These are phyloP conservation scores for Paramecium sonneborni DNA, from an alignment of 73 alveolate genomes.

Conservation along the genomic window DNA sequence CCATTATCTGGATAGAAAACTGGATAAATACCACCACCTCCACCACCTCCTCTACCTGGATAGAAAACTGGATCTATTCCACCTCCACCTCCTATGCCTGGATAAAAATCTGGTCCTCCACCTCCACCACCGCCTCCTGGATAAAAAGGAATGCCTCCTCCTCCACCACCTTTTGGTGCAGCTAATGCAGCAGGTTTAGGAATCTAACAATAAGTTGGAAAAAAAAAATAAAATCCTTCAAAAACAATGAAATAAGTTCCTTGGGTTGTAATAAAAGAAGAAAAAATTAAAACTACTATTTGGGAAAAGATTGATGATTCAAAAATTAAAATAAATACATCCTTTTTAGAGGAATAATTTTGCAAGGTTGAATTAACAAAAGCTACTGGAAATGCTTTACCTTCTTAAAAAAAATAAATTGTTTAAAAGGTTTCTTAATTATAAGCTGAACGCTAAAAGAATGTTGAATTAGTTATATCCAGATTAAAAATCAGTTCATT, in stretches of 20 bases:
- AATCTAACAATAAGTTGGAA: neutral
- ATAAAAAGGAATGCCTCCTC: neutral
- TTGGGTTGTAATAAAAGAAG: conserved; percentile 59
- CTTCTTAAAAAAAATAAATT: neutral
- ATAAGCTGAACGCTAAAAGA: neutral
- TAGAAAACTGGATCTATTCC: neutral
- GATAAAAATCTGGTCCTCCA: neutral
- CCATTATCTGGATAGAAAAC: neutral
- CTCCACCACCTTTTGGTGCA: neutral
- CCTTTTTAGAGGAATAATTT: conserved; percentile 2
- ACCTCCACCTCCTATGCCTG: conserved; percentile 42
- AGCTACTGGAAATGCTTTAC: neutral
- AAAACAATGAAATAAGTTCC: conserved; percentile 62
- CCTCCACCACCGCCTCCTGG: conserved; percentile 72
- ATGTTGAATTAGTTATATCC: conserved; percentile 48
- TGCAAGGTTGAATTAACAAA: neutral
- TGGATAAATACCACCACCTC: conserved; percentile 54
- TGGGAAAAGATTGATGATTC: conserved; percentile 37
- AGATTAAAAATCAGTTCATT: conserved; percentile 18
- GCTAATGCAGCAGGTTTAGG: neutral
- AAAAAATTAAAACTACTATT: conserved; percentile 5
- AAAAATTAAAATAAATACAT: neutral
- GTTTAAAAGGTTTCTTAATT: neutral
- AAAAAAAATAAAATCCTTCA: conserved; percentile 25
- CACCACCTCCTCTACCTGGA: conserved; percentile 43